These are phyloP conservation scores for Pestalotiopsis sp. DNA, from an alignment of 2,329 filamentous ascomycete species.

Conservation along the genomic window DNA sequence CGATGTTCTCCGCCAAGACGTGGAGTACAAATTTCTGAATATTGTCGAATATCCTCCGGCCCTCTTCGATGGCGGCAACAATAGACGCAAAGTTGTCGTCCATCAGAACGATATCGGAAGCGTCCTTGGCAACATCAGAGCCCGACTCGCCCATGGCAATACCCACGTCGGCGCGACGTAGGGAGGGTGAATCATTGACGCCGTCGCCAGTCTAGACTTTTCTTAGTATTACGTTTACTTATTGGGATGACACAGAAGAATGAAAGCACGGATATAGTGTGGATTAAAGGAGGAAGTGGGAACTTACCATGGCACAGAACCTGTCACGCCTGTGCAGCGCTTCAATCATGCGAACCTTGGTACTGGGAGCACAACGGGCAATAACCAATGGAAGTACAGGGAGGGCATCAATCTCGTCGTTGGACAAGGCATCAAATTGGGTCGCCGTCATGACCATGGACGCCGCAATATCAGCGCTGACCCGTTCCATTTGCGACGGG, in stretches of 20 bases:
- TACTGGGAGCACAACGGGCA: constrained; percentile 69
- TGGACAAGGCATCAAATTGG: constrained; percentile 64
- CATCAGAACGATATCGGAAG: constrained; percentile 69
- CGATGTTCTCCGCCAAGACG: constrained; percentile 71
- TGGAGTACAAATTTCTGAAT: constrained; percentile 77
- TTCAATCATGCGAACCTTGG: constrained; percentile 77
- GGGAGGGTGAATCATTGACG: constrained; percentile 73
- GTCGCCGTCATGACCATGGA: constrained; percentile 55
- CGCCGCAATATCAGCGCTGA: neutral
- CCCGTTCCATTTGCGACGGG: constrained; percentile 18
- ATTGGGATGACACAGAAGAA: too few species aligned
- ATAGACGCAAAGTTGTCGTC: constrained; percentile 78
- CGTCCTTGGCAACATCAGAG: constrained; percentile 51
- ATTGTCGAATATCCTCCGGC: constrained; percentile 73
- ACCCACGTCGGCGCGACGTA: constrained; percentile 71
- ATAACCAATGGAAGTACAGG: constrained; percentile 70
- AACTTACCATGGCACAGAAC: constrained; percentile 59
- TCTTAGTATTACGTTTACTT: neutral
- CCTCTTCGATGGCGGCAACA: constrained; percentile 71
- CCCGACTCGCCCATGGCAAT: constrained; percentile 60
- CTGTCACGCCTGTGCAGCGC: constrained; percentile 4
- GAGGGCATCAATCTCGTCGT: constrained; percentile 65
- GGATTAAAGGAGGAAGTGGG: too few species aligned
- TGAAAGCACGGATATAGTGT: too few species aligned
- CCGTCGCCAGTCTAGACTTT: constrained; percentile 63